Conservation (phyloP, 2,329 filamentous ascomycete genomes). For the Fusarium xyrophilum region DNA sequence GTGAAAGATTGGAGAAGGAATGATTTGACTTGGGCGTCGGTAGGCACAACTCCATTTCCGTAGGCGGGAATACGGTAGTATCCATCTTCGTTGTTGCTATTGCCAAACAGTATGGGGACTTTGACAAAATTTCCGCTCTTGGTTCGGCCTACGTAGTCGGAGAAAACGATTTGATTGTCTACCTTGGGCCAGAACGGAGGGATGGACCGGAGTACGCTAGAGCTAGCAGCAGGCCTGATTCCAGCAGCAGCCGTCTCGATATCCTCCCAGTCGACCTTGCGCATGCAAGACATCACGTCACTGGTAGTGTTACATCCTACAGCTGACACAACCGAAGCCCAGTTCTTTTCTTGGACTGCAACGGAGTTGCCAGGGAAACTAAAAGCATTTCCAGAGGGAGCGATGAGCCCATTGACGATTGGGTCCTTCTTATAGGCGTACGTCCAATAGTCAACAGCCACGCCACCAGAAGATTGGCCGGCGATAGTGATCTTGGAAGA, state of each 20-base stretch:
- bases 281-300: constrained; percentile 49
- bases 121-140: constrained; percentile 48
- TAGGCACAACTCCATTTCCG: constrained; percentile 49
- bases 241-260: constrained; percentile 48
- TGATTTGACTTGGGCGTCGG: constrained; percentile 45
- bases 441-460: constrained; percentile 55
- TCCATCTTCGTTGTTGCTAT: constrained; percentile 55
- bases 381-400: constrained; percentile 54
- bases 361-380: constrained; percentile 53
- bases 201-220: constrained; percentile 47
- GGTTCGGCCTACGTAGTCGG: constrained; percentile 48
- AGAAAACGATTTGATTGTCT: constrained; percentile 51
- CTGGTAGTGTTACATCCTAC: constrained; percentile 48
- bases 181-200: constrained; percentile 52
- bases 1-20: constrained; percentile 56
- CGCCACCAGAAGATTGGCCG: constrained; percentile 46
- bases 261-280: constrained; percentile 44
- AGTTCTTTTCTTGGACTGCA: constrained; percentile 48
- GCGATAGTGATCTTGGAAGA: constrained; percentile 45
- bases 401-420: constrained; percentile 56
- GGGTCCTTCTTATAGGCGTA: constrained; percentile 58
- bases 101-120: constrained; percentile 52
- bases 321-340: constrained; percentile 49
- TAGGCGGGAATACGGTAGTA: constrained; percentile 56
- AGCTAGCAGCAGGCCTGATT: constrained; percentile 45